These are phyloP conservation scores for Venturia asperata DNA, from an alignment of 2,329 filamentous ascomycete species.

Conservation along the genomic window DNA sequence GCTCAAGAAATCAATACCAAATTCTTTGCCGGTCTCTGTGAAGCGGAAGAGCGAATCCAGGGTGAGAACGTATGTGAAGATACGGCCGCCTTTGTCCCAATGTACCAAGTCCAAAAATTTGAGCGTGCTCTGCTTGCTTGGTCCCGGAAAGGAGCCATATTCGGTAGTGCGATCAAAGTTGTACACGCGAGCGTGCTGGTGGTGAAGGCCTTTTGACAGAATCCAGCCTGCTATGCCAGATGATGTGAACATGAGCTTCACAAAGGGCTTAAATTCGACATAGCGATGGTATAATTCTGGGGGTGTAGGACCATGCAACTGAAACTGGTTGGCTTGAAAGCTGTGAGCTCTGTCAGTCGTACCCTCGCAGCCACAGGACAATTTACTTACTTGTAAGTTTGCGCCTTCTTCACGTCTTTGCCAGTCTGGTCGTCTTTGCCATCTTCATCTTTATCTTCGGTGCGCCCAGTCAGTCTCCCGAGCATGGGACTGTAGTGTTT, in stretches of 20 bases:
- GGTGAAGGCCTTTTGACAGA: conserved; percentile 77
- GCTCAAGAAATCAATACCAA: conserved; percentile 83
- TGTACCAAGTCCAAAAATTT: conserved; percentile 83
- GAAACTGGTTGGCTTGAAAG: conserved; percentile 90
- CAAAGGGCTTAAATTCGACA: conserved; percentile 86
- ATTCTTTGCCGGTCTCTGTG: conserved; percentile 92
- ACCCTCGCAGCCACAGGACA: background rate
- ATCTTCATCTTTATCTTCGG: conserved; percentile 45
- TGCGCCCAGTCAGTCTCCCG: conserved; percentile 64
- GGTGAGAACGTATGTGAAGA: conserved; percentile 89
- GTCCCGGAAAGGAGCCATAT: conserved; percentile 57
- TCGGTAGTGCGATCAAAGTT: conserved; percentile 74
- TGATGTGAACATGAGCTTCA: conserved; percentile 79
- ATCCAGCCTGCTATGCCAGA: conserved; percentile 71
- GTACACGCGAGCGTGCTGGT: conserved; percentile 84
- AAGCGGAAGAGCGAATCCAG: conserved; percentile 82
- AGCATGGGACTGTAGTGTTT: conserved; percentile 87
- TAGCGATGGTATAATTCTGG: conserved; percentile 79
- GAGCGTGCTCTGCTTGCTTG: conserved; percentile 62
- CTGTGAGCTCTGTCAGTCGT: conserved; percentile 38
- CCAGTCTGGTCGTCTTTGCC: conserved; percentile 29
- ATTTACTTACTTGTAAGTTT: conserved; percentile 65
- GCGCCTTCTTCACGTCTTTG: conserved; percentile 44
- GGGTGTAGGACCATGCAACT: conserved; percentile 77
- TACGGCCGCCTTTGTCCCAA: conserved; percentile 74